A percentile compares a stretch with the other conserved stretches of the same genome.
Evolutionary conservation across 1,284 basidiomycete species (phyloP).

Genomic region (Tremellales sp.): DNA sequence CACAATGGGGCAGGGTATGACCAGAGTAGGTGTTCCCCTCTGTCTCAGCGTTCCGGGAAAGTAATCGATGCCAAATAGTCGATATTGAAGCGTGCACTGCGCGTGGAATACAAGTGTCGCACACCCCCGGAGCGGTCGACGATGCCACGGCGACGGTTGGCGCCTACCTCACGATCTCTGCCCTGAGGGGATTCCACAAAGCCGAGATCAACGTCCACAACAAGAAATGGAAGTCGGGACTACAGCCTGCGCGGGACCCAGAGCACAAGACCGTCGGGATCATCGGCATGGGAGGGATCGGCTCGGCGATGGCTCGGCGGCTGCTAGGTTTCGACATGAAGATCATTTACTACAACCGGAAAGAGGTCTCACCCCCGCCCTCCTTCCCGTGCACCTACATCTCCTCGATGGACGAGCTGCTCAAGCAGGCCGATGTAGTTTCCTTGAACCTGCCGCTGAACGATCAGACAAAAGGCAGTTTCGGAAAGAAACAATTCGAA

Average conservation of each 20-base stretch:
- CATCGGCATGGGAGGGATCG: constrained; percentile 87
- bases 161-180: constrained; percentile 75
- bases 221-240: constrained; percentile 57
- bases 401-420: constrained; percentile 63
- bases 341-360: constrained; percentile 76
- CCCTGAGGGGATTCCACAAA: constrained; percentile 71
- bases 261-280: constrained; percentile 76
- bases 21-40: too few species aligned
- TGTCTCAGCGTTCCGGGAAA: too few species aligned
- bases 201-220: constrained; percentile 64
- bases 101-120: constrained; percentile 76
- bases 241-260: constrained; percentile 65
- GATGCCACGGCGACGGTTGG: constrained; percentile 88
- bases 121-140: constrained; percentile 87
- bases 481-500: constrained; percentile 73
- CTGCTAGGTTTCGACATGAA: constrained; percentile 60
- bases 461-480: constrained; percentile 67
- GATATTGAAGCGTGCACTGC: constrained; percentile 70
- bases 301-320: constrained; percentile 49
- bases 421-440: constrained; percentile 72
- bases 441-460: constrained; percentile 54
- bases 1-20: constrained; percentile 95
- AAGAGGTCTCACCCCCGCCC: constrained; percentile 57
- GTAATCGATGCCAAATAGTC: constrained; percentile 50
- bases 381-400: constrained; percentile 71